Base-by-base conservation (phyloP, 164 flowering plant species). In the Taxillus chinensis region DNA sequence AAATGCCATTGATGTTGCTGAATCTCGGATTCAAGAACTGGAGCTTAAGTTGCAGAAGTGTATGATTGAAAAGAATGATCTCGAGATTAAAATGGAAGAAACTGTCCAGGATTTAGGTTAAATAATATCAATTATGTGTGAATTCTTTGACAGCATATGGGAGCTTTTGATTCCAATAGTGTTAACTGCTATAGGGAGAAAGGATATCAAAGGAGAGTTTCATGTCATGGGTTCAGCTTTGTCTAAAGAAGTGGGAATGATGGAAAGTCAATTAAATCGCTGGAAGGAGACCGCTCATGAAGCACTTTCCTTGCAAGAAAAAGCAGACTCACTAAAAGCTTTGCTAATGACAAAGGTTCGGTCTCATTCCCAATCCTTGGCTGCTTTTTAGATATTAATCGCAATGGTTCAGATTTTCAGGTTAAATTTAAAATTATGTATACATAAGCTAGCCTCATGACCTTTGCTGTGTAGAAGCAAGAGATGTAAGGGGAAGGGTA, bases 191-290 rank as follows among this genome's bases (percentile, higher is more conserved):
- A 16, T 83, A 90, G 99, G 87, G 45, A 82, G 89, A 66, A 78
- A 86, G 46, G 99, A 93, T 65, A 82, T 93, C 48, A 90, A 87
- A 74, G 74, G 76, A 37, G 99, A 93, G 80, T 89, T 93, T 62
- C 79, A 67, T 49, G 88, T 89, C 15, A 93, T 93, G 99, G 83
- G 85, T 17, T 83, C 89, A 3, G 96, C 97, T 57, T 78, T 93
- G 71, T 80, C 96, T 27, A 93, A 83, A 75, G 99, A 93, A 78
- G 77, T 87, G 85, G 86, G 61, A 62, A 84, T 93, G 96, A 82
- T 90, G 92, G 89, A 87, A 79, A 73, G 80, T 59, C 99, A 90
- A 72, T 67, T 88, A 77, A 87, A 76, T 67, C 83, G 95, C 41
- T 85, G 89, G 80, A 86, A 93, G 71, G 85, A 79, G 38, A 82